phyloP scores from a whole-genome alignment of 169 alveolate genomes.

The Plasmodium gaboni region DNA sequence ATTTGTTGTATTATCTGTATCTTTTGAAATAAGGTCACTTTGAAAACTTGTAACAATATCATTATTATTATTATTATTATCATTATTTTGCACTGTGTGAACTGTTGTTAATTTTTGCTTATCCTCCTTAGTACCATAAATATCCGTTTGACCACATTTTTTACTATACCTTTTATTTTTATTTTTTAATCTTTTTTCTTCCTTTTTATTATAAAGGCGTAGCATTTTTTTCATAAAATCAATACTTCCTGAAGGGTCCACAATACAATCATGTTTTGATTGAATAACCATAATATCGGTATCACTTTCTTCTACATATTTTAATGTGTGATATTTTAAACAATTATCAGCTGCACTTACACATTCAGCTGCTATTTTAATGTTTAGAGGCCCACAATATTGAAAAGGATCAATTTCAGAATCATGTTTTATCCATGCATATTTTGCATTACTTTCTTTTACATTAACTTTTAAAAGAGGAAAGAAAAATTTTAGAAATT shows the following conservation, averaged over 20 bases:
- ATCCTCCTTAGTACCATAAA: background rate
- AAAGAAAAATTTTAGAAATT: constrained; percentile 32
- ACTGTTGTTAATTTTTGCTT: background rate
- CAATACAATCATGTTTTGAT: constrained; percentile 53
- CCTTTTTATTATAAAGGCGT: constrained; percentile 19
- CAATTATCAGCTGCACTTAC: constrained; percentile 66
- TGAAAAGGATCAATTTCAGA: constrained; percentile 44
- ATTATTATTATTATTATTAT: too few relatives aligned
- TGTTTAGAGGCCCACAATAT: constrained; percentile 38
- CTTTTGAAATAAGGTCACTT: too few relatives aligned
- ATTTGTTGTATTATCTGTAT: too few relatives aligned
- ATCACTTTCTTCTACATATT: constrained; percentile 49
- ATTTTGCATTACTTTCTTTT: constrained; percentile 40
- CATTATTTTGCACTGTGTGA: background rate
- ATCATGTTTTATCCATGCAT: constrained; percentile 55
- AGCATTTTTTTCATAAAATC: constrained; percentile 33
- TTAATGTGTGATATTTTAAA: constrained; percentile 10
- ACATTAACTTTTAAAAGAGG: constrained; percentile 57
- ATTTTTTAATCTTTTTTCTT: constrained; percentile 9
- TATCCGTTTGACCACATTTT: background rate
- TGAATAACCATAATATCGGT: constrained; percentile 47
- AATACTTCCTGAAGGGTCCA: constrained; percentile 43
- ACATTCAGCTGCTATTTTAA: constrained; percentile 39
- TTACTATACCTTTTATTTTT: constrained; percentile 13
- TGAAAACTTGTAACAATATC: too few relatives aligned